These are phyloP conservation scores for Ogataea neopini DNA, from an alignment of 805 yeast genomes.

Conservation along the genomic window DNA sequence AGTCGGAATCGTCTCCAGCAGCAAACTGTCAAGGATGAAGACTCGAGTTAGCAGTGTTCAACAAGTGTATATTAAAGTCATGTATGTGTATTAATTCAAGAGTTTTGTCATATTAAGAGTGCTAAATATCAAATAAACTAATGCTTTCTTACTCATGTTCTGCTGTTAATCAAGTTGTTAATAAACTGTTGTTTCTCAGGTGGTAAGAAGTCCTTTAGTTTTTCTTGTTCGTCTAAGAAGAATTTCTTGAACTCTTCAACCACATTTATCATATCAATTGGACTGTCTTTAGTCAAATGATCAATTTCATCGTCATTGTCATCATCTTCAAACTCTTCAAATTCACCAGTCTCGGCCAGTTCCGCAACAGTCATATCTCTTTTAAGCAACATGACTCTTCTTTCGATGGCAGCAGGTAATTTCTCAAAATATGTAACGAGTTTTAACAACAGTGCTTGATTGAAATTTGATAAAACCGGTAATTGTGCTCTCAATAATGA, in stretches of 20 bases:
- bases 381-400: conserved; percentile 45
- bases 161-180: conserved; percentile 18
- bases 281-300: conserved; percentile 34
- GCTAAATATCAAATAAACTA: not conserved
- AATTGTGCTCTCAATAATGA: conserved; percentile 41
- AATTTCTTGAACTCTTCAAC: conserved; percentile 32
- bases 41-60: conserved; percentile 10
- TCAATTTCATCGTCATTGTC: conserved; percentile 33
- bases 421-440: conserved; percentile 43
- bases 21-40: conserved; percentile 24
- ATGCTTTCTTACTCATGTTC: conserved; percentile 3
- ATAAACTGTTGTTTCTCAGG: conserved; percentile 25
- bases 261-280: conserved; percentile 35
- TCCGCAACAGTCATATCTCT: conserved; percentile 37
- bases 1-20: conserved; percentile 38
- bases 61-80: conserved; percentile 3
- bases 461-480: conserved; percentile 26
- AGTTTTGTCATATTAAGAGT: conserved; percentile 1
- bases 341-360: conserved; percentile 37
- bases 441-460: conserved; percentile 32
- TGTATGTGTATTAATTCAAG: conserved; percentile 10
- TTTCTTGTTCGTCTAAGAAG: conserved; percentile 20
- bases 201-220: conserved; percentile 13
- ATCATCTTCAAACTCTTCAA: conserved; percentile 24
- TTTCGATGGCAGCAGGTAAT: conserved; percentile 51